Evolutionary conservation across 805 yeast genomes (phyloP).

Genomic region (Wickerhamiella kurtzmanii): DNA sequence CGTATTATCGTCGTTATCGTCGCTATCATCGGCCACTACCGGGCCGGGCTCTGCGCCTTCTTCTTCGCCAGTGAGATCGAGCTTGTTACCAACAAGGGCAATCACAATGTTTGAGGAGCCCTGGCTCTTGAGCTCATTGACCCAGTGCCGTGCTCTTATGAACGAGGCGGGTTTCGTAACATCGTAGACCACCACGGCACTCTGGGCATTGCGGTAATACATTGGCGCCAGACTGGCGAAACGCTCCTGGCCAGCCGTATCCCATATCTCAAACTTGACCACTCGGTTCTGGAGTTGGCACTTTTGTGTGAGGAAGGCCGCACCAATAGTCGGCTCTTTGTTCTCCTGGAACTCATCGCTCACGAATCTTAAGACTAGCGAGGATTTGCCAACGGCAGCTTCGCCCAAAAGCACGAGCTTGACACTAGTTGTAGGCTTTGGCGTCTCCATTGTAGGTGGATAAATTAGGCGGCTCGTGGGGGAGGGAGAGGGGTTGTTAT

Average conservation of each 20-base stretch:
- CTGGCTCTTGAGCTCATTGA: constrained; percentile 86
- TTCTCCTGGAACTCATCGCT: constrained; percentile 93
- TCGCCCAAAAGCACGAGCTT: constrained; percentile 89
- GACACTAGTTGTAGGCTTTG: constrained; percentile 52
- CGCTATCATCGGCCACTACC: constrained; percentile 20
- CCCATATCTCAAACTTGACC: constrained; percentile 53
- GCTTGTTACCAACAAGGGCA: constrained; percentile 88
- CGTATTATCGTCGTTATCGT: constrained; percentile 26
- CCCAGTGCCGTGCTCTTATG: constrained; percentile 96
- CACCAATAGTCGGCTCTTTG: constrained; percentile 96
- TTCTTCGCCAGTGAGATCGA: constrained; percentile 51
- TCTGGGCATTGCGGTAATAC: constrained; percentile 95
- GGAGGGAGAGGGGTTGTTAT: too few species aligned
- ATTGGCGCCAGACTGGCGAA: constrained; percentile 93
- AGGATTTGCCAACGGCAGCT: constrained; percentile 96
- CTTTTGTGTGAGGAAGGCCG: constrained; percentile 90
- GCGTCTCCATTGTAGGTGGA: constrained; percentile 17
- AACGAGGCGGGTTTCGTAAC: constrained; percentile 90
- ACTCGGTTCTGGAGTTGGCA: constrained; percentile 76
- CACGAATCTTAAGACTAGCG: constrained; percentile 82
- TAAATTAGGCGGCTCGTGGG: too few species aligned
- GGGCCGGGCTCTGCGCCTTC: constrained; percentile 20
- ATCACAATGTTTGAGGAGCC: constrained; percentile 84
- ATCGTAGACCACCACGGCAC: constrained; percentile 91
- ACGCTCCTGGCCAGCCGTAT: constrained; percentile 96